Evolutionary conservation across 208 protist genomes (phyloP), one percentile per base, ranked within the genome.

Genomic region (Acanthamoeba culbertsoni): DNA sequence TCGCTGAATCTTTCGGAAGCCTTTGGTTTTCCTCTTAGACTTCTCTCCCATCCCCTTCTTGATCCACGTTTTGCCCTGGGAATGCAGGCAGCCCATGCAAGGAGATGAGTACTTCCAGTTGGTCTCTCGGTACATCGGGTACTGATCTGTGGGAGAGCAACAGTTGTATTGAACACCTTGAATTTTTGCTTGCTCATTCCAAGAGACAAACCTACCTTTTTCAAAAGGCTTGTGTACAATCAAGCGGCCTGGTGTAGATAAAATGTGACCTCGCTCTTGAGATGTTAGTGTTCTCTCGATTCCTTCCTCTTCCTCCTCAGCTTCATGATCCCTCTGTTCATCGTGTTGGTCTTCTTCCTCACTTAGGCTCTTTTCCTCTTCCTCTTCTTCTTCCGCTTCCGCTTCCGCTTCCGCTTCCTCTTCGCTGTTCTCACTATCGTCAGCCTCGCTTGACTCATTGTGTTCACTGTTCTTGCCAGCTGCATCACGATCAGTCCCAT

Each of bases 51-150:
- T 91, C 0, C 86, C 86, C 57, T 91, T 91, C 14, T 48, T 26
- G 16, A 45, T 43, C 86, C 86, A 91, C 57, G 73, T 91, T 14
- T 26, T 28, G 3, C 86, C 77, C 42, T 91, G 35, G 57, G 2
- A 57, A 37, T 91, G 45, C 53, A 91, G 37, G 77, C 77, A 86
- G 33, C 86, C 35, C 57, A 73, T 91, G 57, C 86, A 91, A 35
- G 86, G 86, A 26, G 37, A 31, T 6, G 86, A 51, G 57, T 91
- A 91, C 86, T 91, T 91, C 86, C 86, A 91, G 86, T 91, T 91
- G 86, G 86, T 91, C 57, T 91, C 86, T 16, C 86, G 3, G 57
- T 91, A 91, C 57, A 91, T 73, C 12, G 86, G 86, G 45, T 91
- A 91, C 31, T 91, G 77, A 40, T 42, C 77, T 86, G 26, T 10